Percentiles rank a stretch among this genome's conserved stretches.
Conservation (phyloP, 192 early-diverging fungal species). For the Gaertneriomyces sp. region DNA sequence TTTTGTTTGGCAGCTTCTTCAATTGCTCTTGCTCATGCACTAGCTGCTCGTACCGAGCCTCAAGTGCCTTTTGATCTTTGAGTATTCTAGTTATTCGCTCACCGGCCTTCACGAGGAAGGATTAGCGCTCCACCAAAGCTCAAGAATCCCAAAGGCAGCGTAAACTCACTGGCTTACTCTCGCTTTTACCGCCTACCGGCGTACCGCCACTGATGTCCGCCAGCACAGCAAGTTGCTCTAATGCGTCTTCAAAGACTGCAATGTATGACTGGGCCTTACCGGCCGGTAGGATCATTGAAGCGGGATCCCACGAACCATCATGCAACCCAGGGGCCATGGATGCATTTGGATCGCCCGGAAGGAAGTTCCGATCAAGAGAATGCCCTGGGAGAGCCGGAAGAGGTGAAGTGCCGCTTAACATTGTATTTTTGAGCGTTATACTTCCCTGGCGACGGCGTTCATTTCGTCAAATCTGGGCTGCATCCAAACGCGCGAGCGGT, state of each 20-base stretch:
- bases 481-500: too few relatives aligned
- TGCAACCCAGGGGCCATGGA: too few relatives aligned
- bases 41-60: constrained; percentile 46
- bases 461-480: too few relatives aligned
- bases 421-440: too few relatives aligned
- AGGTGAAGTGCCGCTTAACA: too few relatives aligned
- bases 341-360: too few relatives aligned
- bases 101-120: constrained; percentile 19
- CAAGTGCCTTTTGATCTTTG: constrained; percentile 43
- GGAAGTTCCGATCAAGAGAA: too few relatives aligned
- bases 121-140: not conserved
- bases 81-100: constrained; percentile 51
- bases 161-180: constrained; percentile 32
- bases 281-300: constrained; percentile 3
- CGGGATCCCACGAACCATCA: too few relatives aligned
- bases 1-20: constrained; percentile 41
- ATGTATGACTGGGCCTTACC: constrained; percentile 49
- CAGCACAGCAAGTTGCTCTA: constrained; percentile 54
- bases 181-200: not conserved
- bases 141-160: not conserved
- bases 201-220: constrained; percentile 37
- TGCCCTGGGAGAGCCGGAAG: too few relatives aligned
- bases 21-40: constrained; percentile 42
- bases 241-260: constrained; percentile 55
- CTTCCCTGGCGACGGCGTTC: too few relatives aligned